These are phyloP conservation scores for Cryphonectria carpinicola DNA, from an alignment of 2,329 filamentous ascomycete genomes.

Conservation along the genomic window DNA sequence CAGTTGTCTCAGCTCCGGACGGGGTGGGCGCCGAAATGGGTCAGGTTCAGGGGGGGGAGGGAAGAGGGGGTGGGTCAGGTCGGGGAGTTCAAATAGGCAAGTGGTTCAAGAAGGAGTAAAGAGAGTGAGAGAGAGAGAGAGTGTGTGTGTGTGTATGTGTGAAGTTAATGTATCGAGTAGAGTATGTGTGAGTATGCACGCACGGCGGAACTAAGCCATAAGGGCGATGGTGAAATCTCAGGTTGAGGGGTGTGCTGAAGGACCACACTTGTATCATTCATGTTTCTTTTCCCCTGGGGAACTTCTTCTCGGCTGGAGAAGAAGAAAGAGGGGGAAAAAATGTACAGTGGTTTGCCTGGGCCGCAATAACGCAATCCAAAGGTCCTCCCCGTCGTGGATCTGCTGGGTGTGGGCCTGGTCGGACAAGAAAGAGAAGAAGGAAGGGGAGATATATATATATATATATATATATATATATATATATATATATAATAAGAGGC, in stretches of 20 bases:
- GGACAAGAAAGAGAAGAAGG: not conserved
- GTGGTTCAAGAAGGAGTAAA: not conserved
- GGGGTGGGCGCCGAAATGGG: not conserved
- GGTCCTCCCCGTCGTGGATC: not conserved
- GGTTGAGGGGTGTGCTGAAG: not conserved
- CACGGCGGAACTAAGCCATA: conserved; percentile 2
- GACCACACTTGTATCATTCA: not conserved
- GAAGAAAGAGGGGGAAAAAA: not conserved
- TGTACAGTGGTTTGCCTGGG: not conserved
- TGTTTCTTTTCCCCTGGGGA: not conserved
- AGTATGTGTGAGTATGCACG: not conserved
- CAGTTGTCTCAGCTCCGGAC: not conserved
- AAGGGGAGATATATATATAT: no score
- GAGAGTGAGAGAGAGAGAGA: not conserved
- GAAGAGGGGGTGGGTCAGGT: not conserved
- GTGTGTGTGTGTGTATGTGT: not conserved
- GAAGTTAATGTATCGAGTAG: not conserved
- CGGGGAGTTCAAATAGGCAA: conserved; percentile 14
- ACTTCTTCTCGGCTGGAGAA: not conserved
- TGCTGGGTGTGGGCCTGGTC: not conserved
- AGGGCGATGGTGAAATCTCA: not conserved
- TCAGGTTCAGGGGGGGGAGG: not conserved
- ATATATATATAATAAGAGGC: not conserved
- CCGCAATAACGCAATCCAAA: not conserved
- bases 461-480: no score